Conservation (phyloP, 352 stramenopile species). For the Phytophthora lateralis region DNA sequence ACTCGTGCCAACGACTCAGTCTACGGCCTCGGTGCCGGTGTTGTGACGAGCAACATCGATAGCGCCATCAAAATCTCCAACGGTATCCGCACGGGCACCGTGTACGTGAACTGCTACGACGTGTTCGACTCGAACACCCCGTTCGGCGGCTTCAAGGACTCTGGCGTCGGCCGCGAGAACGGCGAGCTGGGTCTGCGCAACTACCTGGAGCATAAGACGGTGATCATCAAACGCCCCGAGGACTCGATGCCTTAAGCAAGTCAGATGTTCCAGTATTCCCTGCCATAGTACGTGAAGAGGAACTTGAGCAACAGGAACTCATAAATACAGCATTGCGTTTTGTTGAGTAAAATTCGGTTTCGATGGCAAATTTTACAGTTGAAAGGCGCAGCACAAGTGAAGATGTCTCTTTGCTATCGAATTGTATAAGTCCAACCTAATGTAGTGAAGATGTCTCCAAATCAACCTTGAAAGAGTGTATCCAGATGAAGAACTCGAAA, state of each 20-base stretch:
- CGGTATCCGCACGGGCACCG: slow-evolving; percentile 88
- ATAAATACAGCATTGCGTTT: slow-evolving; percentile 20
- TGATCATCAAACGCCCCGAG: slow-evolving; percentile 64
- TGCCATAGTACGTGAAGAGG: background rate
- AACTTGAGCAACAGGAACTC: slow-evolving; percentile 17
- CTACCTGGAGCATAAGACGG: slow-evolving; percentile 83
- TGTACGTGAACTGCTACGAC: slow-evolving; percentile 95
- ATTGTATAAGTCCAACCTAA: no score
- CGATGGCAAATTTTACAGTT: background rate
- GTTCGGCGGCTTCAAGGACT: slow-evolving; percentile 89
- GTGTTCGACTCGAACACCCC: slow-evolving; percentile 86
- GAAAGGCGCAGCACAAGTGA: no score
- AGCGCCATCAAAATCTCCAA: slow-evolving; percentile 87
- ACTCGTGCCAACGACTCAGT: slow-evolving; percentile 84
- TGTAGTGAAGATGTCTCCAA: no score
- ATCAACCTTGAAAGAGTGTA: no score
- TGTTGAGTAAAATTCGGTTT: slow-evolving; percentile 6
- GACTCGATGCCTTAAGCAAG: slow-evolving; percentile 34
- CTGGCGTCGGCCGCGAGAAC: slow-evolving; percentile 79
- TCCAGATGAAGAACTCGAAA: background rate
- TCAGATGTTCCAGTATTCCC: slow-evolving; percentile 16
- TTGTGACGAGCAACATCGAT: slow-evolving; percentile 89
- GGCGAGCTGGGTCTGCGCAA: slow-evolving; percentile 73
- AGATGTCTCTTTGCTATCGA: no score
- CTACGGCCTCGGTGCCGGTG: slow-evolving; percentile 87